Evolutionary conservation across 345 rosid species (phyloP).

Genomic region (Tarenaya hassleriana): DNA sequence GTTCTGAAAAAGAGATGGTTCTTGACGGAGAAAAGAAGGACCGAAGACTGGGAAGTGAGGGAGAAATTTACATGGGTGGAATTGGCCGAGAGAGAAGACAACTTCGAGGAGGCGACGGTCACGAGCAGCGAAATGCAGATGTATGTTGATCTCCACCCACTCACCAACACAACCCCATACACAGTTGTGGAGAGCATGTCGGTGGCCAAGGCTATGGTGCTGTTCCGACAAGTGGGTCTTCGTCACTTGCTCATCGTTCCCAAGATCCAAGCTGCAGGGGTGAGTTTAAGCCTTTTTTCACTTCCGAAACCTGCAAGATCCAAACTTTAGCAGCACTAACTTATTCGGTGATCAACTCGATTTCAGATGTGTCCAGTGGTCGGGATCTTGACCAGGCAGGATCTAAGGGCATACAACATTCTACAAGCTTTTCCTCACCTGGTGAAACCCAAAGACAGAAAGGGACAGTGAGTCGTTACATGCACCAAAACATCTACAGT

Average conservation of each 20-base stretch:
- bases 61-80: conserved; percentile 75
- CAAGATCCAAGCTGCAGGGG: conserved; percentile 64
- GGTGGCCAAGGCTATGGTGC: conserved; percentile 84
- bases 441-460: conserved; percentile 37
- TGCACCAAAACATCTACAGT: conserved; percentile 19
- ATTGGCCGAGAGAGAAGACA: conserved; percentile 61
- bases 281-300: conserved; percentile 31
- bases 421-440: conserved; percentile 64
- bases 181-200: conserved; percentile 85
- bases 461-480: conserved; percentile 23
- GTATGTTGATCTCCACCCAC: conserved; percentile 84
- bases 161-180: conserved; percentile 81
- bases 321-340: conserved; percentile 13
- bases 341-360: neutral
- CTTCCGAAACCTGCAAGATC: neutral
- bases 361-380: conserved; percentile 59
- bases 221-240: conserved; percentile 74
- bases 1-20: conserved; percentile 83
- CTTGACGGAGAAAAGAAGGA: conserved; percentile 62
- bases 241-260: conserved; percentile 77
- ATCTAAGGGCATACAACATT: conserved; percentile 64
- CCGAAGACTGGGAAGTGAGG: conserved; percentile 78
- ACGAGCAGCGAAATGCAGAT: conserved; percentile 76
- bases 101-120: conserved; percentile 59
- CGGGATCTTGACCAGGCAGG: conserved; percentile 85